Evolutionary conservation across 169 alveolate species (phyloP).

Genomic region (Pseudocohnilembus persalinus): DNA sequence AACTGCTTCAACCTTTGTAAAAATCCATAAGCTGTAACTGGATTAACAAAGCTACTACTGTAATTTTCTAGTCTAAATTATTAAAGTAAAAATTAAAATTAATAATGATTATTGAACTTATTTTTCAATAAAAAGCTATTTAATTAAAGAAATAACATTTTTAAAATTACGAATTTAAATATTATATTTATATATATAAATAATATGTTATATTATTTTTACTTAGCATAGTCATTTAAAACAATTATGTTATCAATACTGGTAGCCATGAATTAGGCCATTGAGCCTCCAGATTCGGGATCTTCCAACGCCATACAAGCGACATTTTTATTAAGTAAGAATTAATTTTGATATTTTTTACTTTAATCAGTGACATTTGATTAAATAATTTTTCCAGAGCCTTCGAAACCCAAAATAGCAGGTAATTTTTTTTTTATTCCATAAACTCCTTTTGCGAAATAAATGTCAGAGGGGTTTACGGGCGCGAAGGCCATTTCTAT

Average conservation of each 20-base stretch:
- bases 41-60: slow-evolving; percentile 22
- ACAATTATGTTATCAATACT: background rate
- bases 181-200: too few relatives aligned
- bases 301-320: slow-evolving; percentile 33
- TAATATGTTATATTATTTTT: too few relatives aligned
- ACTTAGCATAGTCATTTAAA: background rate
- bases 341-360: slow-evolving; percentile 5
- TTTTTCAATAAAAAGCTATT: too few relatives aligned
- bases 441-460: slow-evolving; percentile 32
- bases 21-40: slow-evolving; percentile 10
- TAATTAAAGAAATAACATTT: too few relatives aligned
- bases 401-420: slow-evolving; percentile 32
- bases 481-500: slow-evolving; percentile 31
- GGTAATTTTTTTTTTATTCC: slow-evolving; percentile 32
- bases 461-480: slow-evolving; percentile 36
- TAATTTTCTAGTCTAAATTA: background rate
- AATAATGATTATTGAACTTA: too few relatives aligned
- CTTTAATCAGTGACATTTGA: background rate
- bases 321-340: slow-evolving; percentile 11
- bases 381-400: slow-evolving; percentile 16
- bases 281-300: background rate
- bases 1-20: background rate
- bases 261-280: slow-evolving; percentile 1
- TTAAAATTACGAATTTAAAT: too few relatives aligned
- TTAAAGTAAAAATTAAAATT: too few relatives aligned